Percentiles rank a stretch among this genome's conserved stretches.
phyloP scores from a whole-genome alignment of 768 basidiomycete species.

The Leccinum boreale region DNA sequence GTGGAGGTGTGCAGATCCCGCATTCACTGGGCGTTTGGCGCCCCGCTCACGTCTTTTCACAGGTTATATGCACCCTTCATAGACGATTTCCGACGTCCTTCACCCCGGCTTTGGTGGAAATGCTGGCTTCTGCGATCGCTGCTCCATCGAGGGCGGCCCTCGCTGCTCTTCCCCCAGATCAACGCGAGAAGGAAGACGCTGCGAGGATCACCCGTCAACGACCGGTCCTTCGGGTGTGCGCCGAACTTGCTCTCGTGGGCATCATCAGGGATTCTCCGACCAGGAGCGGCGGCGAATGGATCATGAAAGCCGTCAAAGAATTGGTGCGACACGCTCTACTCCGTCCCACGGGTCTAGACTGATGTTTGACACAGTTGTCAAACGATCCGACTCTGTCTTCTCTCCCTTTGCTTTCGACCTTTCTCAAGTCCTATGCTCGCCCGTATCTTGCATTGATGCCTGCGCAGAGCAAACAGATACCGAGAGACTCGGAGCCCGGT shows the following conservation, averaged over 20 bases:
- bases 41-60: slow-evolving; percentile 2
- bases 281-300: slow-evolving; percentile 79
- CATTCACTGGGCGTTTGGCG: background rate
- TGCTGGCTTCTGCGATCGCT: slow-evolving; percentile 54
- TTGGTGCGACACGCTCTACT: slow-evolving; percentile 51
- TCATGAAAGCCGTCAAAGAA: slow-evolving; percentile 84
- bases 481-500: slow-evolving; percentile 52
- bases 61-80: slow-evolving; percentile 90
- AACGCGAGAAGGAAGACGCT: slow-evolving; percentile 90
- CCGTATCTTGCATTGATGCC: slow-evolving; percentile 82
- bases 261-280: slow-evolving; percentile 70
- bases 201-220: slow-evolving; percentile 77
- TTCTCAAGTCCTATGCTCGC: slow-evolving; percentile 88
- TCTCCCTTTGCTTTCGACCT: slow-evolving; percentile 84
- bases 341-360: slow-evolving; percentile 13
- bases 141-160: slow-evolving; percentile 58
- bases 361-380: slow-evolving; percentile 55
- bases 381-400: slow-evolving; percentile 86
- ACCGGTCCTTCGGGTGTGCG: slow-evolving; percentile 80
- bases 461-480: slow-evolving; percentile 56
- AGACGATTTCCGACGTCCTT: slow-evolving; percentile 81
- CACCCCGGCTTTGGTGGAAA: slow-evolving; percentile 64
- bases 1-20: slow-evolving; percentile 65
- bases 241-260: slow-evolving; percentile 87
- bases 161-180: slow-evolving; percentile 62